These are phyloP conservation scores for Microascus cirrosus DNA, from an alignment of 2,329 filamentous ascomycete species.

Conservation along the genomic window DNA sequence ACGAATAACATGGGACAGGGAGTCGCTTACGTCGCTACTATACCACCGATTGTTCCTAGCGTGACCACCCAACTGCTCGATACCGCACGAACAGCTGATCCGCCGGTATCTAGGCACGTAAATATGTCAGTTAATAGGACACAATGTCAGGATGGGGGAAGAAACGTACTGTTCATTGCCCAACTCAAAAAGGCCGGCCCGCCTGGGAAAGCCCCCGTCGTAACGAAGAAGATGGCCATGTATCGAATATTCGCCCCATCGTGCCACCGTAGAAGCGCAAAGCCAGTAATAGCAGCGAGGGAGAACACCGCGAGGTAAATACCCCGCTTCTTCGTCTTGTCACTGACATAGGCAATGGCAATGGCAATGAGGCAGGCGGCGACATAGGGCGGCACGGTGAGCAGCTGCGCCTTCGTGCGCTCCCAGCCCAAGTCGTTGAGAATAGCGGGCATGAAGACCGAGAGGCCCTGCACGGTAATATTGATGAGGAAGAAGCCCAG, in stretches of 20 bases:
- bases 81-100: conserved; percentile 44
- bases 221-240: conserved; percentile 42
- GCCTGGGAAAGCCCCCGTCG: conserved; percentile 44
- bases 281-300: conserved; percentile 34
- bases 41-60: conserved; percentile 43
- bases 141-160: background rate
- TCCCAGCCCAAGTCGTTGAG: conserved; percentile 29
- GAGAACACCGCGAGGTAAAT: conserved; percentile 27
- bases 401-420: conserved; percentile 26
- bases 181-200: conserved; percentile 47
- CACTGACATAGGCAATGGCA: conserved; percentile 13
- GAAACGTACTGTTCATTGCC: conserved; percentile 39
- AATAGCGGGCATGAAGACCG: conserved; percentile 38
- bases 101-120: conserved; percentile 29
- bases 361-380: conserved; percentile 25
- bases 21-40: conserved; percentile 37
- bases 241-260: conserved; percentile 30
- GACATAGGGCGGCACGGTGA: conserved; percentile 32
- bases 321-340: conserved; percentile 22
- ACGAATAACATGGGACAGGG: too few species aligned
- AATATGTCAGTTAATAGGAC: background rate
- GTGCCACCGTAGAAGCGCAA: conserved; percentile 37
- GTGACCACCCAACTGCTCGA: conserved; percentile 42
- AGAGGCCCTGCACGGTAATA: conserved; percentile 44
- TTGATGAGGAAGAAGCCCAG: conserved; percentile 49